Conservation (phyloP, 441 rosid species). For the Populus hybrid region DNA sequence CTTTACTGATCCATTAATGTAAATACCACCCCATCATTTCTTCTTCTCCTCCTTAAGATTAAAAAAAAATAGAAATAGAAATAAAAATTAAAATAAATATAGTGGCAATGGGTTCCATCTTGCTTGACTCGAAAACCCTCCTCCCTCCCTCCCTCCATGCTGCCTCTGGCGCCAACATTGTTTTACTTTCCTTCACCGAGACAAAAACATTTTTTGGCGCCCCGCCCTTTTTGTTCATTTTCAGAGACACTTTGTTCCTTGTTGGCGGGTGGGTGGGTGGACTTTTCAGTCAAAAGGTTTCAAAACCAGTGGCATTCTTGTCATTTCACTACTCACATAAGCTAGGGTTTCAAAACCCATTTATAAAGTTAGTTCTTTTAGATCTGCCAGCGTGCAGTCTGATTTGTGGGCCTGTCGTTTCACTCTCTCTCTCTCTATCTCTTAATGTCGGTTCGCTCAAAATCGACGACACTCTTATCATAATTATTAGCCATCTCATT, state of each 20-base stretch:
- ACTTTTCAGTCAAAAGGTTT: slow-evolving; percentile 5
- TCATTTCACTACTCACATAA: slow-evolving; percentile 18
- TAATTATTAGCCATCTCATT: background rate
- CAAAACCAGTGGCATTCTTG: slow-evolving; percentile 25
- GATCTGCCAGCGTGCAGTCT: slow-evolving; percentile 26
- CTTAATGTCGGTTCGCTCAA: slow-evolving; percentile 10
- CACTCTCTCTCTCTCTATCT: slow-evolving; percentile 22
- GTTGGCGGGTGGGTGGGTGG: slow-evolving; percentile 30
- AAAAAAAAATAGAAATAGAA: no score
- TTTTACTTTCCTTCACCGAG: background rate
- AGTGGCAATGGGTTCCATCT: background rate
- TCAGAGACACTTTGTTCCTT: background rate
- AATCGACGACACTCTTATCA: background rate
- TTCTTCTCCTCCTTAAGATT: no score
- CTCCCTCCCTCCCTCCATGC: background rate
- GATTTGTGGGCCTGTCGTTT: slow-evolving; percentile 37
- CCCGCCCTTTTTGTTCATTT: slow-evolving; percentile 27
- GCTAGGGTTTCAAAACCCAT: slow-evolving; percentile 60
- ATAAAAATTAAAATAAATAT: no score
- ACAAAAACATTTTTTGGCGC: background rate
- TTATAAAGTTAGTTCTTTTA: slow-evolving; percentile 31
- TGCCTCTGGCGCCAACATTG: background rate
- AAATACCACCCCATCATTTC: background rate
- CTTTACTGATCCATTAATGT: background rate
- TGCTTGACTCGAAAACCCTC: no score